These are phyloP conservation scores for Sequoia sempervirens DNA, from an alignment of 75 land plant genomes.

Conservation along the genomic window DNA sequence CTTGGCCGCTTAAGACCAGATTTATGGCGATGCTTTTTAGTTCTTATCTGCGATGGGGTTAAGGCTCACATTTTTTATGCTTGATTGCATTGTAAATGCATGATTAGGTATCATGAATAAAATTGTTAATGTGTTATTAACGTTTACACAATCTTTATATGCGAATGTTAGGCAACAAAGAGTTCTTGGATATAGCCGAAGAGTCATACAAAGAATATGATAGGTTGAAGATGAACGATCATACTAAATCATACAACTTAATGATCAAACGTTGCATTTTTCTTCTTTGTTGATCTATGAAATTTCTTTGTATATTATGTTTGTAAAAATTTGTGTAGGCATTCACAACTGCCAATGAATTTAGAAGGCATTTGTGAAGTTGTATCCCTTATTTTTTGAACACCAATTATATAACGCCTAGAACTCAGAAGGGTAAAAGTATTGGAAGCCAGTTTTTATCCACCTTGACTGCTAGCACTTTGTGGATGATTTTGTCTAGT, in stretches of 20 bases:
- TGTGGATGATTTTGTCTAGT: neutral
- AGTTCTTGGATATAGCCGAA: neutral
- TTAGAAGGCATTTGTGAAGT: neutral
- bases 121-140: neutral
- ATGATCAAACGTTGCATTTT: neutral
- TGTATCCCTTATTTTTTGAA: neutral
- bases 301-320: neutral
- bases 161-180: neutral
- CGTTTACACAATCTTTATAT: neutral
- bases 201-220: neutral
- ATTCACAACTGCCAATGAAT: neutral
- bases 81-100: neutral
- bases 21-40: neutral
- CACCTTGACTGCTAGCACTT: neutral
- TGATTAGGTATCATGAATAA: neutral
- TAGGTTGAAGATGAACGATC: neutral
- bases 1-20: neutral
- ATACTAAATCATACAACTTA: neutral
- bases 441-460: neutral
- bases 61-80: neutral
- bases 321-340: neutral
- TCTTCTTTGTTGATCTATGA: neutral
- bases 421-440: neutral
- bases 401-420: neutral
- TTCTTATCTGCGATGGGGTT: neutral